A percentile compares a stretch with the other conserved stretches of the same genome.
Evolutionary conservation across 768 basidiomycete genomes (phyloP).

Genomic region (Panaeolus papilionaceus): DNA sequence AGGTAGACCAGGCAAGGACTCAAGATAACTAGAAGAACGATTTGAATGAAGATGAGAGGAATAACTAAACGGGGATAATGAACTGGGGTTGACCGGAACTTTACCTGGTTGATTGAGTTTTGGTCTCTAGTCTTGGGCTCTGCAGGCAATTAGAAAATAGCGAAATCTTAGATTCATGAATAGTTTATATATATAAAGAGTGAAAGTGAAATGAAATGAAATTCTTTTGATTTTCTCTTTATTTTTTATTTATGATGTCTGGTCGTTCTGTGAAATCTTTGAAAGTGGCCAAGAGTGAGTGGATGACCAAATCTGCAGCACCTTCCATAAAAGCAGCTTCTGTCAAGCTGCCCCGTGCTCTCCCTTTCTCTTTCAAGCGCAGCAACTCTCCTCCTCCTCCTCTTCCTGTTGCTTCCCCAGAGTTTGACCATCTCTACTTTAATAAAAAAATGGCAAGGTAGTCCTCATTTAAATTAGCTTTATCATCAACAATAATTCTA

Average conservation of each 20-base stretch:
- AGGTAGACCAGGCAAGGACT: too few relatives aligned
- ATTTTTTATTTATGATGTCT: background rate
- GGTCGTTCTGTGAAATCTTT: background rate
- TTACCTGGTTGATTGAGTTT: too few relatives aligned
- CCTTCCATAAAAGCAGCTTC: conserved; percentile 5
- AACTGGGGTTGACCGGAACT: too few relatives aligned
- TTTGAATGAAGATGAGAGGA: too few relatives aligned
- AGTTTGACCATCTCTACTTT: background rate
- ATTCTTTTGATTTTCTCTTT: background rate
- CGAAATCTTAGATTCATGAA: conserved; percentile 1
- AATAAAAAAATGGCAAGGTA: background rate
- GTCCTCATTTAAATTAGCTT: too few relatives aligned
- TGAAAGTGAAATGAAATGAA: background rate
- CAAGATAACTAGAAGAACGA: too few relatives aligned
- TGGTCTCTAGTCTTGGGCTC: too few relatives aligned
- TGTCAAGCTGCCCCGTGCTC: conserved; percentile 2
- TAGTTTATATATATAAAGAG: background rate
- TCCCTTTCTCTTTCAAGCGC: background rate
- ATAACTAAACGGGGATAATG: too few relatives aligned
- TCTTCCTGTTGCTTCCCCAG: background rate
- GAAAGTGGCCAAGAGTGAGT: background rate
- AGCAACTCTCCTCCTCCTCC: background rate
- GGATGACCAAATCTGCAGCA: background rate
- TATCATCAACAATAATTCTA: background rate
- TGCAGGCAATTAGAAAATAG: background rate